Evolutionary conservation across 208 protist species (phyloP).

Genomic region (Perkinsela sp.): DNA sequence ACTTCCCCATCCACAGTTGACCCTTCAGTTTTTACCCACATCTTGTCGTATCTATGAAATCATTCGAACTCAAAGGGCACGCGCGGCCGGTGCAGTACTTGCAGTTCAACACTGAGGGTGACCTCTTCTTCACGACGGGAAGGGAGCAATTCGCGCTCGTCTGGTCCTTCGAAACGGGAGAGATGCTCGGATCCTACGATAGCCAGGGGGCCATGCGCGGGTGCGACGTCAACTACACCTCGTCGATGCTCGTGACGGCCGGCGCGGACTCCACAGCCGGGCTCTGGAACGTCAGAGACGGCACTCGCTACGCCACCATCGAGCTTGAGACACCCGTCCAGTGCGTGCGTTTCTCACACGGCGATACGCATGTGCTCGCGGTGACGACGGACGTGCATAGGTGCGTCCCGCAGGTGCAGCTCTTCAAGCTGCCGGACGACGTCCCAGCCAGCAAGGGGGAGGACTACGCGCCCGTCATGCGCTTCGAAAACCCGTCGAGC

Average conservation of each 20-base stretch:
- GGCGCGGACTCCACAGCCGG: constrained; percentile 28
- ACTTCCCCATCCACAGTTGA: too few relatives aligned
- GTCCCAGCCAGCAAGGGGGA: constrained; percentile 22
- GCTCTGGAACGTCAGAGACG: constrained; percentile 70
- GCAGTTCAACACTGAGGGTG: constrained; percentile 87
- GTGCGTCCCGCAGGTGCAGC: constrained; percentile 26
- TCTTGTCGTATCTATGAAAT: constrained; percentile 8
- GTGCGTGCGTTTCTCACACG: constrained; percentile 46
- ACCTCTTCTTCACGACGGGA: constrained; percentile 78
- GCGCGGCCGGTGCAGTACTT: constrained; percentile 66
- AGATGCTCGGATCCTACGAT: constrained; percentile 80
- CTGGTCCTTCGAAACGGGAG: constrained; percentile 73
- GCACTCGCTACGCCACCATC: constrained; percentile 37
- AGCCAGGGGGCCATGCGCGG: constrained; percentile 64
- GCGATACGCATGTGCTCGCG: constrained; percentile 55
- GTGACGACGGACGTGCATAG: constrained; percentile 67
- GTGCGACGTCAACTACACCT: constrained; percentile 65
- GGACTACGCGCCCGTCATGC: constrained; percentile 21
- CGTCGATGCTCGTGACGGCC: constrained; percentile 45
- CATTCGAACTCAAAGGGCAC: constrained; percentile 47
- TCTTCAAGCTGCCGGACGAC: constrained; percentile 7
- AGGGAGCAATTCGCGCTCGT: constrained; percentile 67
- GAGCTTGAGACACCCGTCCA: constrained; percentile 25
- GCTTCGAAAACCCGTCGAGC: constrained; percentile 19
- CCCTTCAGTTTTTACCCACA: not conserved